Evolutionary conservation across 2,329 filamentous ascomycete genomes (phyloP).

Genomic region (Aspergillus ustus): DNA sequence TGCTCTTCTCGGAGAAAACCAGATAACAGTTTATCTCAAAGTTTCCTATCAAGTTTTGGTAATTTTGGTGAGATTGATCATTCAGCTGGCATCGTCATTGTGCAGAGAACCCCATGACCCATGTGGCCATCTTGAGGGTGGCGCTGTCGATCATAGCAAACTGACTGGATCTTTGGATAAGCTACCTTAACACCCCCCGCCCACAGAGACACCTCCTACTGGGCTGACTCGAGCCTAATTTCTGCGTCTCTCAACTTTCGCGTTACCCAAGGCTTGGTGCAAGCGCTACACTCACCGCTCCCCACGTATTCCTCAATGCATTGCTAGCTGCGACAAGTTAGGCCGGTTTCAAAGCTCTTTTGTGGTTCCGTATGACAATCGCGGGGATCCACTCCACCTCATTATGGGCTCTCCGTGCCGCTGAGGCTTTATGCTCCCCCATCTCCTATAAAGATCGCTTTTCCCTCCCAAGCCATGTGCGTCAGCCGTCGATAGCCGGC

Average conservation of each 20-base stretch:
- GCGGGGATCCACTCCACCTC: background rate
- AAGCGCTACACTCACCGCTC: background rate
- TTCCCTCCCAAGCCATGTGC: background rate
- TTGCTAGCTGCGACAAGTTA: background rate
- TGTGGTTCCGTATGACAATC: slow-evolving; percentile 10
- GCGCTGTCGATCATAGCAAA: slow-evolving; percentile 13
- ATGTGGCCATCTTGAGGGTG: slow-evolving; percentile 7
- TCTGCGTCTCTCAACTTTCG: background rate
- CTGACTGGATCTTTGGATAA: slow-evolving; percentile 6
- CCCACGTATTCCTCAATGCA: background rate
- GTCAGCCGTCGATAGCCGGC: slow-evolving; percentile 7
- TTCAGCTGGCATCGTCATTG: slow-evolving; percentile 12
- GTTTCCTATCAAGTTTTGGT: background rate
- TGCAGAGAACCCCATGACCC: slow-evolving; percentile 13
- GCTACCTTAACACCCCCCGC: slow-evolving; percentile 4
- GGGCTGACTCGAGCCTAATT: background rate
- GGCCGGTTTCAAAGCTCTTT: background rate
- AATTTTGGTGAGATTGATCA: background rate
- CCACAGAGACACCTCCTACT: background rate
- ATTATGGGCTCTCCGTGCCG: background rate
- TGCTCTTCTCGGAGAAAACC: background rate
- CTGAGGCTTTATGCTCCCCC: background rate
- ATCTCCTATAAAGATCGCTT: background rate
- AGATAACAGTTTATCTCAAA: background rate
- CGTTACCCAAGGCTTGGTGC: background rate